Evolutionary conservation across 495 filamentous ascomycete species (phyloP), one percentile per base, ranked within the genome.

Genomic region (Xylaria cubensis): DNA sequence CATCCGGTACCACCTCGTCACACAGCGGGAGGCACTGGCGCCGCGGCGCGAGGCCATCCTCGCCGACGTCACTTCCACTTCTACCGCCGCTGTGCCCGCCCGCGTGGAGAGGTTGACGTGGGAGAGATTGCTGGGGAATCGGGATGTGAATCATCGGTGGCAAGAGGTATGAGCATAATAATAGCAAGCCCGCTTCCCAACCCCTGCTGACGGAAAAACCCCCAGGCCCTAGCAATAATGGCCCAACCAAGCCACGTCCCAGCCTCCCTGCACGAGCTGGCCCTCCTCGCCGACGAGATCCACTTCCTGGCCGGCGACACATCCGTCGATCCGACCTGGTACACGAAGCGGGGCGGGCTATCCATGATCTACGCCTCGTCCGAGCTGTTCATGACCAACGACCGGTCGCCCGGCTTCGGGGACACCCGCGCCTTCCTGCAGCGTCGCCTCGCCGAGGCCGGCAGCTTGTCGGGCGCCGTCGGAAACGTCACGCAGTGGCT

Each of bases 351-450:
- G 7, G 88, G 91, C 7, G 89, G 89, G 1, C 84, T 98, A 6
- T 88, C 92, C 4, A 86, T 89, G 13, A 89, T 97, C 74, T 99
- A 98, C 78, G 92, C 93, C 32, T 91, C 90, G 50, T 88, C 91
- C 36, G 96, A 99, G 80, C 83, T 97, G 3, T 94, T 94, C 81
- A 97, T 98, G 95, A 98, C 94, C 19, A 92, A 91, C 56, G 97
- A 98, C 79, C 82, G 79, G 67, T 92, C 89, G 0, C 79, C 84
- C 0, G 89, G 88, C 17, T 93, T 91, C 74, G 75, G 71, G 2
- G 92, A 93, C 65, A 98, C 96, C 29, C 91, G 91, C 74, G 82
- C 87, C 34, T 99, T 98, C 79, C 80, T 98, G 70, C 86, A 91
- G 58, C 84, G 94, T 50, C 84, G 96, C 59, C 84, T 98, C 61